Conservation (phyloP, 2,329 filamentous ascomycete genomes). For the Aspergillus sp. region DNA sequence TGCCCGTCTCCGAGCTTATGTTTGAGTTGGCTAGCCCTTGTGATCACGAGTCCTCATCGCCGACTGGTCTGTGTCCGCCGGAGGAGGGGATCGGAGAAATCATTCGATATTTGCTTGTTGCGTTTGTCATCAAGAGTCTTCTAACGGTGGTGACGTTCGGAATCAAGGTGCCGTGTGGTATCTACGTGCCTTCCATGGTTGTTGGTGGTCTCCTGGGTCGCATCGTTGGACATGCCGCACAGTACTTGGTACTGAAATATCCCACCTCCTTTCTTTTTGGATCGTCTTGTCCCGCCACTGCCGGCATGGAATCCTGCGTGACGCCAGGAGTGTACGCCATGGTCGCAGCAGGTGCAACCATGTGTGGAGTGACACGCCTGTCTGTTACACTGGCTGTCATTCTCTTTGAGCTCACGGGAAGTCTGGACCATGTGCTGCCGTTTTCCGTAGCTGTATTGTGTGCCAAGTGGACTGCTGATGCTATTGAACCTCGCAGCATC, state of each 20-base stretch:
- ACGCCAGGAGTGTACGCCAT: conserved; percentile 96
- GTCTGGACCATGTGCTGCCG: conserved; percentile 89
- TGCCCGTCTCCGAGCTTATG: conserved; percentile 86
- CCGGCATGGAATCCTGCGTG: conserved; percentile 76
- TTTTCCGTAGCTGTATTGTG: conserved; percentile 91
- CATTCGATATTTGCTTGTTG: conserved; percentile 69
- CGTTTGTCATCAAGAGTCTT: conserved; percentile 86
- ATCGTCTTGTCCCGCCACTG: conserved; percentile 65
- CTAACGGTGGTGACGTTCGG: conserved; percentile 91
- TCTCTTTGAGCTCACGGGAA: conserved; percentile 92
- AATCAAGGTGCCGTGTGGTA: conserved; percentile 93
- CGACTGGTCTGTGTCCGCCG: conserved; percentile 78
- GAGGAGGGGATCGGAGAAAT: conserved; percentile 77
- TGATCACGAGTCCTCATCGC: conserved; percentile 62
- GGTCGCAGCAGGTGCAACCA: conserved; percentile 91
- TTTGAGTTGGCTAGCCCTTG: conserved; percentile 91
- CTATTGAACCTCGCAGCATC: conserved; percentile 89
- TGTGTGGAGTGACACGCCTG: conserved; percentile 94
- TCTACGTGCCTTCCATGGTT: conserved; percentile 98
- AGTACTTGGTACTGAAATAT: conserved; percentile 75
- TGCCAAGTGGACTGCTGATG: conserved; percentile 98
- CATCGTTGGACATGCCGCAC: conserved; percentile 80
- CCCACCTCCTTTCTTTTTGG: conserved; percentile 74
- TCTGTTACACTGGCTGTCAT: conserved; percentile 95
- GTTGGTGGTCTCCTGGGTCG: conserved; percentile 90